Percentiles rank a stretch among this genome's conserved stretches.
phyloP scores from a whole-genome alignment of 1,284 basidiomycete species.

The Wolfiporia cocos region DNA sequence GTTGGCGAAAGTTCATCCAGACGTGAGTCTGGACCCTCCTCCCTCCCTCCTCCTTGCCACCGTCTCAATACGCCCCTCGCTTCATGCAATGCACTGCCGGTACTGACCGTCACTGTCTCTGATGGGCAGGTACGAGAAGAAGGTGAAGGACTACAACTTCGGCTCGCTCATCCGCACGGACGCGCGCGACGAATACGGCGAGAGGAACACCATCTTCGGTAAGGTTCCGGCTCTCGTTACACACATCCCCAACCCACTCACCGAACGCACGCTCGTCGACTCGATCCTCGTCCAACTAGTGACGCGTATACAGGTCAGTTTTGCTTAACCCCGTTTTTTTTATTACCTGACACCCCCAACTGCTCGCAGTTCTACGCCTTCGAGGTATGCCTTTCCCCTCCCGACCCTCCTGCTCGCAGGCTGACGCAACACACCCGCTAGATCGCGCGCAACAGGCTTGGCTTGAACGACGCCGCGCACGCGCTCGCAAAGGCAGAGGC shows the following conservation, averaged over 20 bases:
- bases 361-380: slow-evolving; percentile 87
- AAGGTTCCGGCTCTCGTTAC: slow-evolving; percentile 17
- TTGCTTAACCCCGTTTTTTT: no score
- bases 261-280: no score
- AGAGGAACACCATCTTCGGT: slow-evolving; percentile 96
- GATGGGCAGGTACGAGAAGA: slow-evolving; percentile 69
- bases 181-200: slow-evolving; percentile 78
- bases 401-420: background rate
- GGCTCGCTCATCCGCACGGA: slow-evolving; percentile 91
- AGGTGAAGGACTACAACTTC: slow-evolving; percentile 94
- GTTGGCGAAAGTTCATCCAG: slow-evolving; percentile 90
- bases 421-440: slow-evolving; percentile 22
- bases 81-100: background rate
- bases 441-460: slow-evolving; percentile 90
- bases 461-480: slow-evolving; percentile 89
- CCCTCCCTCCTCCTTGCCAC: no score
- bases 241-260: slow-evolving; percentile 7
- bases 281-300: slow-evolving; percentile 32
- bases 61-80: no score
- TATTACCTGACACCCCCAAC: no score
- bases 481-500: slow-evolving; percentile 71
- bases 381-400: slow-evolving; percentile 46
- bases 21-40: slow-evolving; percentile 46
- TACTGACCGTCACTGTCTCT: no score
- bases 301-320: slow-evolving; percentile 66